Percentiles rank a stretch among this genome's conserved stretches.
These are phyloP conservation scores for Ophiobolus disseminans DNA, from an alignment of 2,329 filamentous ascomycete species.

Conservation along the genomic window DNA sequence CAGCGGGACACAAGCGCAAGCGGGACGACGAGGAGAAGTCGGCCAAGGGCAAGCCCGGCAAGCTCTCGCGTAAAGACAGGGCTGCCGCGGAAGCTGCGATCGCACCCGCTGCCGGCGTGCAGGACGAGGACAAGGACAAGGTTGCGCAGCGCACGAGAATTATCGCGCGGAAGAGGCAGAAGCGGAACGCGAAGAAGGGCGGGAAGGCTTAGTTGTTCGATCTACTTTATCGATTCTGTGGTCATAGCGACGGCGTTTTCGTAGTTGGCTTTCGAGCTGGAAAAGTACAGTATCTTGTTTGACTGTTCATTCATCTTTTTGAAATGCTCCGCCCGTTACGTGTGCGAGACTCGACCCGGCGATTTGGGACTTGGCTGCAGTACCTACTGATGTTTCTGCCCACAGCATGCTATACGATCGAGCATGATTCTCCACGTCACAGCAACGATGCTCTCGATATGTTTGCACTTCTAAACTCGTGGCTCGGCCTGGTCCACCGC, in stretches of 20 bases:
- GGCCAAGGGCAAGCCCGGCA: conserved; percentile 11
- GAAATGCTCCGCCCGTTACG: too few species aligned
- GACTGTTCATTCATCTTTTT: neutral
- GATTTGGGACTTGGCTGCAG: too few species aligned
- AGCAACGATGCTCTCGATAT: too few species aligned
- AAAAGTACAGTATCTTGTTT: neutral
- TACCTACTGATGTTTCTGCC: too few species aligned
- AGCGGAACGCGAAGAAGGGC: conserved; percentile 67
- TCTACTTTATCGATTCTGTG: neutral
- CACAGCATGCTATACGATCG: too few species aligned
- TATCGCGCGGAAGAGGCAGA: conserved; percentile 82
- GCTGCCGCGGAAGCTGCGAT: conserved; percentile 16
- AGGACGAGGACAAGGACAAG: conserved; percentile 56
- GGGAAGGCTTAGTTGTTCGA: conserved; percentile 54
- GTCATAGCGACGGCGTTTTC: neutral
- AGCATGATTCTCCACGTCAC: too few species aligned
- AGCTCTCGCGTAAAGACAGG: conserved; percentile 19
- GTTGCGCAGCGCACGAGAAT: conserved; percentile 74
- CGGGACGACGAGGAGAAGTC: too few species aligned
- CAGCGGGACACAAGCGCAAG: conserved; percentile 49
- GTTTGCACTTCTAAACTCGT: too few species aligned
- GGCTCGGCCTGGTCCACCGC: too few species aligned
- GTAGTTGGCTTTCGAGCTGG: neutral
- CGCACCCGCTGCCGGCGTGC: too few species aligned
- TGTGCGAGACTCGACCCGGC: too few species aligned